Evolutionary conservation across 2,329 filamentous ascomycete species (phyloP).

Genomic region (Apiospora pterosperma): DNA sequence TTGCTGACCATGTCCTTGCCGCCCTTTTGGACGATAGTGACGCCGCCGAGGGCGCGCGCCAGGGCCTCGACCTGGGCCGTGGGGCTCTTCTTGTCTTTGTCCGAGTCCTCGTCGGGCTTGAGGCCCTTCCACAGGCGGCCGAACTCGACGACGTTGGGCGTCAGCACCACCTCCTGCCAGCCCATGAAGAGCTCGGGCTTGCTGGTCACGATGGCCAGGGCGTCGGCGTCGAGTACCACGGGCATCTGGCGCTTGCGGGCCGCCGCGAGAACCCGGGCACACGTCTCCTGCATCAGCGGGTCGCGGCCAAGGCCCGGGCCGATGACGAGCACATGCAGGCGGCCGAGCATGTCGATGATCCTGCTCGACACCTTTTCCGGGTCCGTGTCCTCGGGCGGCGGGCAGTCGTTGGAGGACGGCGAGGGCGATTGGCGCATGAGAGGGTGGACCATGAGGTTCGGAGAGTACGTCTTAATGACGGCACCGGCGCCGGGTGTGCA

Average conservation of each 20-base stretch:
- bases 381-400: slow-evolving; percentile 52
- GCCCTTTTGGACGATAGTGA: slow-evolving; percentile 91
- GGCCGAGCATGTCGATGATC: slow-evolving; percentile 77
- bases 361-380: slow-evolving; percentile 59
- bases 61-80: slow-evolving; percentile 58
- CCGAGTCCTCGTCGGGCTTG: slow-evolving; percentile 43
- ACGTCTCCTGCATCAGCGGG: slow-evolving; percentile 83
- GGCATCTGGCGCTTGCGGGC: slow-evolving; percentile 71
- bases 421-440: slow-evolving; percentile 75
- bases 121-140: slow-evolving; percentile 74
- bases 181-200: slow-evolving; percentile 74
- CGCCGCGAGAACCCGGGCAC: slow-evolving; percentile 72
- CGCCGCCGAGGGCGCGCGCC: slow-evolving; percentile 74
- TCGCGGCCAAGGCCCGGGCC: slow-evolving; percentile 91
- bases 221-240: slow-evolving; percentile 90
- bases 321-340: slow-evolving; percentile 88
- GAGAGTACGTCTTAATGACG: slow-evolving; percentile 97
- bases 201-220: slow-evolving; percentile 72
- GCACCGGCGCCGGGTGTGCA: slow-evolving; percentile 83
- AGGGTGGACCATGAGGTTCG: slow-evolving; percentile 97
- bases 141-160: slow-evolving; percentile 95
- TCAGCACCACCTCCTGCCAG: slow-evolving; percentile 81
- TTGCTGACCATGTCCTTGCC: slow-evolving; percentile 78
- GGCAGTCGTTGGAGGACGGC: slow-evolving; percentile 30
- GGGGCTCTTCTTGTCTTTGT: slow-evolving; percentile 33